Conservation (phyloP, 169 alveolate species). For the Cryptosporidium canis region DNA sequence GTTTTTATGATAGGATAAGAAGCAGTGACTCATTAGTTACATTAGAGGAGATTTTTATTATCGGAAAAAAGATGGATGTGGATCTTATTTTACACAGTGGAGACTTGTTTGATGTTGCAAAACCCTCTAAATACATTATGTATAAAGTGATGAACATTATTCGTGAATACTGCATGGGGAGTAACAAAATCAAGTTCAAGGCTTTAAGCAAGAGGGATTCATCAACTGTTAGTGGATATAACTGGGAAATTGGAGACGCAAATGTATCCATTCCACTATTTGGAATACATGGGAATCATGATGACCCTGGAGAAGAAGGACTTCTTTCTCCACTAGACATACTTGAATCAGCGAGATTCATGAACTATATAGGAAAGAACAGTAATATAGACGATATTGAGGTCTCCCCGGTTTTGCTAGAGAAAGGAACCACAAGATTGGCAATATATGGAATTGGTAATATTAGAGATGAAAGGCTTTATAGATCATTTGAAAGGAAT, state of each 20-base stretch:
- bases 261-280: slow-evolving; percentile 53
- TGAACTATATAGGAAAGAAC: slow-evolving; percentile 92
- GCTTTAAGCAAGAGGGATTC: background rate
- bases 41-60: slow-evolving; percentile 92
- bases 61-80: slow-evolving; percentile 86
- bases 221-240: background rate
- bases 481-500: slow-evolving; percentile 87
- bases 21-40: slow-evolving; percentile 91
- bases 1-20: slow-evolving; percentile 76
- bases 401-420: slow-evolving; percentile 88
- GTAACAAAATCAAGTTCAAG: slow-evolving; percentile 68
- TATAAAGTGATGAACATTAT: slow-evolving; percentile 81
- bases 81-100: slow-evolving; percentile 94
- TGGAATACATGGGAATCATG: slow-evolving; percentile 82
- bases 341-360: slow-evolving; percentile 82
- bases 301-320: slow-evolving; percentile 80
- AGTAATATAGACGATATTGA: slow-evolving; percentile 84
- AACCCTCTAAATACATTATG: slow-evolving; percentile 89
- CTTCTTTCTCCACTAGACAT: slow-evolving; percentile 77
- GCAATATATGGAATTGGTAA: slow-evolving; percentile 97
- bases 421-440: slow-evolving; percentile 88
- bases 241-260: slow-evolving; percentile 54
- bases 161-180: slow-evolving; percentile 82
- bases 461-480: slow-evolving; percentile 93
- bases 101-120: slow-evolving; percentile 93